Conservation (phyloP, 305 asterid genomes). For the Fraxinus platypoda region DNA sequence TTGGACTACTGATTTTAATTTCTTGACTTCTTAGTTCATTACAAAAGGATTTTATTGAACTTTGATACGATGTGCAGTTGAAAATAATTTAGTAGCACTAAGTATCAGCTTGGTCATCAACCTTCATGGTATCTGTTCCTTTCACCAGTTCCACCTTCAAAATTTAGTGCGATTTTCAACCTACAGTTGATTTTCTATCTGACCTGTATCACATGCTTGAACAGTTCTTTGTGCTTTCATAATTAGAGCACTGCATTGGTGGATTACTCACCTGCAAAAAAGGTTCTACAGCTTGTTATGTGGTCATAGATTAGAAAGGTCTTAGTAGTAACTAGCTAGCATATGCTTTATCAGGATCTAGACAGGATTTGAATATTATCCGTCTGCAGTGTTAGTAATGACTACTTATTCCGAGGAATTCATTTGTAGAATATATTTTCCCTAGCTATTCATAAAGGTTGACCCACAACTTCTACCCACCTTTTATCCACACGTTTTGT, state of each 20-base stretch:
- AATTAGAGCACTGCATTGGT: constrained; percentile 34
- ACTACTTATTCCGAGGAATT: neutral
- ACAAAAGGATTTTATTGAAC: neutral
- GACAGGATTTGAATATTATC: neutral
- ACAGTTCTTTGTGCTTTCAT: constrained; percentile 30
- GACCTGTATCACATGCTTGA: constrained; percentile 29
- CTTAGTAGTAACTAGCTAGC: neutral
- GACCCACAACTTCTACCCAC: neutral
- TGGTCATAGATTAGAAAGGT: neutral
- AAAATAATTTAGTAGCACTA: neutral
- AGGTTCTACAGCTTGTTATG: neutral
- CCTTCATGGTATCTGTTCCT: neutral
- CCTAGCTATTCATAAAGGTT: neutral
- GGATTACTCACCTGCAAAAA: constrained; percentile 37
- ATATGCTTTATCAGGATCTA: neutral
- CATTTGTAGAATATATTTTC: neutral
- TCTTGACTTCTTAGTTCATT: neutral
- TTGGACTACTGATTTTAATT: neutral
- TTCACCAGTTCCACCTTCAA: neutral
- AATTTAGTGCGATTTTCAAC: constrained; percentile 3
- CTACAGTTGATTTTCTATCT: constrained; percentile 13
- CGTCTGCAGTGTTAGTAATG: neutral
- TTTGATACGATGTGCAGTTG: neutral
- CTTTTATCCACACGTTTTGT: neutral
- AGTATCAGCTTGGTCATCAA: neutral